Base-by-base conservation (phyloP, 2,329 filamentous ascomycete genomes). In the Eutypa lata region DNA sequence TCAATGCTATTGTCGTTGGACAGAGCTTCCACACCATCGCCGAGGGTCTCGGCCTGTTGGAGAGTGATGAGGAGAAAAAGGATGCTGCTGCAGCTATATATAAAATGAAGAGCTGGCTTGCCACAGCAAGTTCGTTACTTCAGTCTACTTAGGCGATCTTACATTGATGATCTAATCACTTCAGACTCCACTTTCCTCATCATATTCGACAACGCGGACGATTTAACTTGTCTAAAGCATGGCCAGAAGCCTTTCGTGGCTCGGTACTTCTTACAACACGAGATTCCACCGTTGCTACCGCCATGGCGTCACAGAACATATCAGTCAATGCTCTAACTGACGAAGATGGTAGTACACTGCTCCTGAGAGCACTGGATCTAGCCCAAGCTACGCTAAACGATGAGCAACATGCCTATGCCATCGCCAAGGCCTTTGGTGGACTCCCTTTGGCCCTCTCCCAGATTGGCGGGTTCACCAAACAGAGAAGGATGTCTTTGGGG, bases 131-230 rank as follows among this genome's bases (percentile, higher is more conserved):
- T 58, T 37, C 26, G 55, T 54, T 22, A 42, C 40, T 18, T 18
- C 21, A 35, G 3, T 24, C n/a, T 16, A 46, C 13, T 50, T 19
- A 16, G 18, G n/a, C 31, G 16, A 35, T 48, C 11, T 7, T n/a
- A 48, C 11, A 19, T 19, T n/a, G n/a, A 18, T 13, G 4, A 13
- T 33, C 26, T 53, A 28, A 50, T 44, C 43, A 10, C 42, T 2
- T 21, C 38, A 18, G 45, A 54, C 52, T 28, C 18, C n/a, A 19
- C 49, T 8, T 61, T 53, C 28, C 59, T 68, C 18, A 37, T 66
- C n/a, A 53, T 67, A 16, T 66, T 68, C 50, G 66, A 69, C 46
- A 65, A 67, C 49, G 65, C 58, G 8, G 65, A 67, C 45, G 61
- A 68, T 37, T 49, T 63, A 4, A 50, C 58, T 14, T 51, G 58